phyloP scores from a whole-genome alignment of 306 rosid species.

The Oxytropis ochrocephala region DNA sequence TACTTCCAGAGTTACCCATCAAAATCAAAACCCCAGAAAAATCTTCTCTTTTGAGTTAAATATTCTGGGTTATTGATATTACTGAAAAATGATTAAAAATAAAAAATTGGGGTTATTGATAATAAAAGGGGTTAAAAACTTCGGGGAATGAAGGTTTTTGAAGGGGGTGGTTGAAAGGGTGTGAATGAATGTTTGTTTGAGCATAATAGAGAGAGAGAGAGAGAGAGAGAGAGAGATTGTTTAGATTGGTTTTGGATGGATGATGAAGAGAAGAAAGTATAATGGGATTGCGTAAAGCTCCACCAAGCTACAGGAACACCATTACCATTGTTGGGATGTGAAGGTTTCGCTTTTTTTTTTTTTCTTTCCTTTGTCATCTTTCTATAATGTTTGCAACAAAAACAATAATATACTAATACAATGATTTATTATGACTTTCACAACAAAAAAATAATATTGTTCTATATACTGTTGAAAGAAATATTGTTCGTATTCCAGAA shows the following conservation, averaged over 20 bases:
- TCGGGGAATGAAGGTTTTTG: not conserved
- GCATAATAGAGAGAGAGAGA: not conserved
- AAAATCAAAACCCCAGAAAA: not conserved
- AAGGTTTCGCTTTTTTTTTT: slow-evolving; percentile 13
- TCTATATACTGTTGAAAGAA: not conserved
- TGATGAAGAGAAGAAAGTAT: not conserved
- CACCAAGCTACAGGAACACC: slow-evolving; percentile 42
- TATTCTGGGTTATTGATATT: not conserved
- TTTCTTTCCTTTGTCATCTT: slow-evolving; percentile 22
- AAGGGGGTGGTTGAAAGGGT: not conserved
- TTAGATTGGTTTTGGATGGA: not conserved
- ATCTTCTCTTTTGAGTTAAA: not conserved
- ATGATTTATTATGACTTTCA: no score
- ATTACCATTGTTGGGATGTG: slow-evolving; percentile 20
- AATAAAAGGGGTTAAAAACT: not conserved
- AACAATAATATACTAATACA: no score
- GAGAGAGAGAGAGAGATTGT: not conserved
- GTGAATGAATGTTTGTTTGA: no score
- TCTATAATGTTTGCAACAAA: not conserved
- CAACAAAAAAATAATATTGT: no score
- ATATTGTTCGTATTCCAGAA: not conserved
- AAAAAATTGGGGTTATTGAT: not conserved
- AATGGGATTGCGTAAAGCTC: slow-evolving; percentile 87
- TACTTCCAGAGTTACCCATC: slow-evolving; percentile 85
- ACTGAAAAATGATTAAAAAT: slow-evolving; percentile 17